Evolutionary conservation across 495 filamentous ascomycete species (phyloP).

Genomic region (Aspergillus funiculosus): DNA sequence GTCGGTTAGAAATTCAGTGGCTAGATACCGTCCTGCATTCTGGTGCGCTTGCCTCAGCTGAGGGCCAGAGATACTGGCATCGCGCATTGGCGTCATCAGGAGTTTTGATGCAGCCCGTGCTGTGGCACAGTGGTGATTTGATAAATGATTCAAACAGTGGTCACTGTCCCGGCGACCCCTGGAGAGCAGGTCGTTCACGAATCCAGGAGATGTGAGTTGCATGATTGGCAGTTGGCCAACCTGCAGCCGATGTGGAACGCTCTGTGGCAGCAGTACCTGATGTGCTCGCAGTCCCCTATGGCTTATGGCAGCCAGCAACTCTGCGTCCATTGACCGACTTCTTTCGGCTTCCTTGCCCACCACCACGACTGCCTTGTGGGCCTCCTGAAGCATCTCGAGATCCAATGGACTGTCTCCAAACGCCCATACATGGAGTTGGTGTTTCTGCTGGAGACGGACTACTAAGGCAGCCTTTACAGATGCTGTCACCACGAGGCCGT

Average conservation of each 20-base stretch:
- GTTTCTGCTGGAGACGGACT: conserved; percentile 26
- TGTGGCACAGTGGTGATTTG: conserved; percentile 44
- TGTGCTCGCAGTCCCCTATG: conserved; percentile 33
- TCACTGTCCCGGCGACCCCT: no score
- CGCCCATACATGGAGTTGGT: conserved; percentile 46
- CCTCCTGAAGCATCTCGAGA: conserved; percentile 50
- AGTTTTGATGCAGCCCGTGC: conserved; percentile 43
- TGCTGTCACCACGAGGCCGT: conserved; percentile 49
- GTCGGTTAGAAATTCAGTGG: conserved; percentile 41
- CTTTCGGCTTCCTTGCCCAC: conserved; percentile 46
- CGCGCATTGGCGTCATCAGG: conserved; percentile 53
- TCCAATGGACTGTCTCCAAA: conserved; percentile 62
- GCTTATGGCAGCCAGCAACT: conserved; percentile 41
- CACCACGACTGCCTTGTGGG: conserved; percentile 54
- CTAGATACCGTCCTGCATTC: conserved; percentile 50
- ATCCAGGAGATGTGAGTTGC: conserved; percentile 29
- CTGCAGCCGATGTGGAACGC: conserved; percentile 42
- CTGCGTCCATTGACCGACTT: conserved; percentile 53
- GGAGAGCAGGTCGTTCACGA: conserved; percentile 33
- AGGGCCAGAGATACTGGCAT: conserved; percentile 43
- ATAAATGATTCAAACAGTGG: conserved; percentile 22
- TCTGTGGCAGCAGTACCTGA: conserved; percentile 45
- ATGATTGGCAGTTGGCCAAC: conserved; percentile 40
- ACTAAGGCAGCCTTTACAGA: conserved; percentile 49
- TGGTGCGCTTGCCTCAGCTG: conserved; percentile 47